phyloP scores from a whole-genome alignment of 805 yeast genomes.

The Candida loeiensis region DNA sequence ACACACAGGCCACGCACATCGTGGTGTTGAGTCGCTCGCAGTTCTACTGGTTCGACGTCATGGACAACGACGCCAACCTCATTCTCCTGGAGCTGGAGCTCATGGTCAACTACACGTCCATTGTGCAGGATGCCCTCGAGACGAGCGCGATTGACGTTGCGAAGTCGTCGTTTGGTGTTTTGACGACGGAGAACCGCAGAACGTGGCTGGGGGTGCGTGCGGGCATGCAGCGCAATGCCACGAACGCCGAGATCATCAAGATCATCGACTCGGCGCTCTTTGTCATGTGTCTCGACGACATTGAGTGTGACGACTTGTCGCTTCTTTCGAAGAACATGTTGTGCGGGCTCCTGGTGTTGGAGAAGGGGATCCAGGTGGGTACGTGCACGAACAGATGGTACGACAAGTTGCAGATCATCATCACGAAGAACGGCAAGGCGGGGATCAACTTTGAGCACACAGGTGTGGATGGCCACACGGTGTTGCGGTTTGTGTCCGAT shows the following conservation, averaged over 20 bases:
- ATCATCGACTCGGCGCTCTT: slow-evolving; percentile 81
- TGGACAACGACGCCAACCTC: slow-evolving; percentile 68
- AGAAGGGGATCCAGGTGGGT: slow-evolving; percentile 86
- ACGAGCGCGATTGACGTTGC: slow-evolving; percentile 58
- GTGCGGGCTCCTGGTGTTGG: slow-evolving; percentile 77
- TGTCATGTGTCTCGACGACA: slow-evolving; percentile 78
- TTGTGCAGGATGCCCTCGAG: slow-evolving; percentile 65
- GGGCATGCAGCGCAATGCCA: slow-evolving; percentile 36
- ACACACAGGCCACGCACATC: slow-evolving; percentile 69
- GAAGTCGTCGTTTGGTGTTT: slow-evolving; percentile 78
- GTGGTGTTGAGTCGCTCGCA: slow-evolving; percentile 82
- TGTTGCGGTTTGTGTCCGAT: slow-evolving; percentile 80
- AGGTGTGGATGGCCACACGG: slow-evolving; percentile 95
- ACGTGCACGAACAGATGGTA: slow-evolving; percentile 95
- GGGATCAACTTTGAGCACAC: slow-evolving; percentile 94
- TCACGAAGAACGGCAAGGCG: slow-evolving; percentile 85
- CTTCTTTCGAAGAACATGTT: slow-evolving; percentile 80
- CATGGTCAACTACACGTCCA: slow-evolving; percentile 68
- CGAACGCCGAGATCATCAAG: slow-evolving; percentile 66
- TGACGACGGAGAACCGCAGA: slow-evolving; percentile 86
- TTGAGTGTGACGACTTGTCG: slow-evolving; percentile 56
- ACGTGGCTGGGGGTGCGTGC: slow-evolving; percentile 79
- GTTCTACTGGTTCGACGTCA: slow-evolving; percentile 92
- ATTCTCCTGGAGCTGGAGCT: slow-evolving; percentile 73
- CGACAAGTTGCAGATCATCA: slow-evolving; percentile 83